A percentile compares a stretch with the other conserved stretches of the same genome.
These are phyloP conservation scores for Flaveria sonorensis DNA, from an alignment of 129 eudicot genomes.

Conservation along the genomic window DNA sequence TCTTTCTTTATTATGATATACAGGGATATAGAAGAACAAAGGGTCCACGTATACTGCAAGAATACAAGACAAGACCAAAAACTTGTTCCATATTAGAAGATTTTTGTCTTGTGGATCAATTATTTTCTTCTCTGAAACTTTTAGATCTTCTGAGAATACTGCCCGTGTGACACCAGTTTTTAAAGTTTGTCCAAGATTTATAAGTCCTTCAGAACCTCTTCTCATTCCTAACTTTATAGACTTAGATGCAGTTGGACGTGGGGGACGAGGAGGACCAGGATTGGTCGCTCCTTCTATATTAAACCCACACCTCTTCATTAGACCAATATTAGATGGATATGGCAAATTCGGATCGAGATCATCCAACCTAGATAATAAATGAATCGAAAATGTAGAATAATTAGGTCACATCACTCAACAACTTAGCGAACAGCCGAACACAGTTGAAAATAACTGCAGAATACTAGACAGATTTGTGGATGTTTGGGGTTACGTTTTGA, in stretches of 20 bases:
- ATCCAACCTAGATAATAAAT: conserved; percentile 42
- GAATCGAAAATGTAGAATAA: not conserved
- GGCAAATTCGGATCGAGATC: conserved; percentile 44
- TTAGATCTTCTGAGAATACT: conserved; percentile 90
- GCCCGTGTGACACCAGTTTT: conserved; percentile 71
- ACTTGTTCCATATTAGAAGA: conserved; percentile 81
- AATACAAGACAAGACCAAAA: conserved; percentile 77
- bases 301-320: conserved; percentile 58
- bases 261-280: conserved; percentile 29
- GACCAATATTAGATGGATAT: conserved; percentile 44
- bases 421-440: conserved; percentile 4
- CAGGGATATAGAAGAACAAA: conserved; percentile 81
- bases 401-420: not conserved
- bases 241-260: conserved; percentile 53
- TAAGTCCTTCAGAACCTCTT: conserved; percentile 81
- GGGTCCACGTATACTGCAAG: conserved; percentile 91
- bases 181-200: conserved; percentile 60
- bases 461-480: not conserved
- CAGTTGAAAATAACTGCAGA: not conserved
- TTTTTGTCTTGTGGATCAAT: conserved; percentile 94
- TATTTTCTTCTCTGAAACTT: conserved; percentile 71
- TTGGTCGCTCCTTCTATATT: conserved; percentile 54
- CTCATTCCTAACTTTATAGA: conserved; percentile 62
- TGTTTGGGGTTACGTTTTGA: not conserved
- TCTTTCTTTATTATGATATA: conserved; percentile 44